phyloP scores from a whole-genome alignment of 306 rosid species.

The Prunus mume region DNA sequence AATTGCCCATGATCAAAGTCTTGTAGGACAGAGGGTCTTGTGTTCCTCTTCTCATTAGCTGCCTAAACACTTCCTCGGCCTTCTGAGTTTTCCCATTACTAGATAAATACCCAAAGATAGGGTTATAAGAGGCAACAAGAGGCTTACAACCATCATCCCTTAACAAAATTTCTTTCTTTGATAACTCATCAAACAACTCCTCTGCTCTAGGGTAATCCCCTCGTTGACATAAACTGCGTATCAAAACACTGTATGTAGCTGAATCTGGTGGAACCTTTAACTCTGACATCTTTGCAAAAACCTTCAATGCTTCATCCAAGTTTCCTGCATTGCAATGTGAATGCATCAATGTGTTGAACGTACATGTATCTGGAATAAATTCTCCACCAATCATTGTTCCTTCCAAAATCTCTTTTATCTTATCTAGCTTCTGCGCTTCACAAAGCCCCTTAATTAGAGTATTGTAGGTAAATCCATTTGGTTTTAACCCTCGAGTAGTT shows the following conservation, averaged over 20 bases:
- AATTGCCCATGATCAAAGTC: conserved; percentile 78
- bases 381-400: conserved; percentile 33
- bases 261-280: conserved; percentile 60
- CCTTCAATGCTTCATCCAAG: conserved; percentile 61
- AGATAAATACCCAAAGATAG: conserved; percentile 62
- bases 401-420: conserved; percentile 55
- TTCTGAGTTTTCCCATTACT: conserved; percentile 65
- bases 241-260: conserved; percentile 70
- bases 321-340: conserved; percentile 61
- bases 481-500: conserved; percentile 51
- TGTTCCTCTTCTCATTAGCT: conserved; percentile 81
- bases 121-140: conserved; percentile 70
- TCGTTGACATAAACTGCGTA: conserved; percentile 57
- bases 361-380: conserved; percentile 63
- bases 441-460: conserved; percentile 75
- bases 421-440: conserved; percentile 57
- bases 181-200: conserved; percentile 60
- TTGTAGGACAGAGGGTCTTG: conserved; percentile 70
- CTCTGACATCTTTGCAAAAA: conserved; percentile 56
- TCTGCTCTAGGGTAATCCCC: conserved; percentile 57
- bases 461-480: conserved; percentile 61
- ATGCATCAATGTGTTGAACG: conserved; percentile 70
- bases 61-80: conserved; percentile 72
- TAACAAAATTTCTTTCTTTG: conserved; percentile 52
- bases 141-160: conserved; percentile 61